A percentile compares a stretch with the other conserved stretches of the same genome.
phyloP scores from a whole-genome alignment of 202 grass and related monocot genomes.

The Saccharum hybrid region DNA sequence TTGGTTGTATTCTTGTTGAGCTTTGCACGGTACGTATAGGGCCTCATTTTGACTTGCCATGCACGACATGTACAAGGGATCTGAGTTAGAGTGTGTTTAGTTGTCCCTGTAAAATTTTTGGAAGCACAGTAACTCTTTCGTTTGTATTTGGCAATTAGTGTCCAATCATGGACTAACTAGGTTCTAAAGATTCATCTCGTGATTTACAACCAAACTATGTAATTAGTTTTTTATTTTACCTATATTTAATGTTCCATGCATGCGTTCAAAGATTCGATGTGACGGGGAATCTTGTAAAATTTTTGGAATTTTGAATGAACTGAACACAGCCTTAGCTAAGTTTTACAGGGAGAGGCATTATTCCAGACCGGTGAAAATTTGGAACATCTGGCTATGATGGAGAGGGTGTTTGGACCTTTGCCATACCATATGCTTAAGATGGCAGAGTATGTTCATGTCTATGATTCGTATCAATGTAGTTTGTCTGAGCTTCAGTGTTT shows the following conservation, averaged over 20 bases:
- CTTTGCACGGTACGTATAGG: constrained; percentile 84
- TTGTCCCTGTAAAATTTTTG: too few species aligned
- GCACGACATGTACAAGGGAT: background rate
- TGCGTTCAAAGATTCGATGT: too few species aligned
- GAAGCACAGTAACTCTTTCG: too few species aligned
- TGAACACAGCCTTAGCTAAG: background rate
- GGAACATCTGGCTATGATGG: constrained; percentile 98
- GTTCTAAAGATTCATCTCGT: too few species aligned
- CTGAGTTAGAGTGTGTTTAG: constrained; percentile 12
- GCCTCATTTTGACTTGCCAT: constrained; percentile 23
- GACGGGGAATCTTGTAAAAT: too few species aligned
- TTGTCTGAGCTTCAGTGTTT: constrained; percentile 16
- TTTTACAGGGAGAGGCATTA: constrained; percentile 74
- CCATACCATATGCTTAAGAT: constrained; percentile 74
- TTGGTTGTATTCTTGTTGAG: constrained; percentile 89
- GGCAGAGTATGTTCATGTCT: constrained; percentile 63
- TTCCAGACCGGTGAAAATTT: constrained; percentile 96
- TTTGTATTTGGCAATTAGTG: too few species aligned
- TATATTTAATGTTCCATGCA: too few species aligned
- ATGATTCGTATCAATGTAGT: constrained; percentile 17
- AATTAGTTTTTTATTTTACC: too few species aligned
- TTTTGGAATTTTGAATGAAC: too few species aligned
- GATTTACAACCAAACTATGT: too few species aligned
- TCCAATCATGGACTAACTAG: too few species aligned
- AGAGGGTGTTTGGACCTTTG: constrained; percentile 76